Conservation (phyloP, 2,329 filamentous ascomycete species). For the Fusarium pseudocircinatum region DNA sequence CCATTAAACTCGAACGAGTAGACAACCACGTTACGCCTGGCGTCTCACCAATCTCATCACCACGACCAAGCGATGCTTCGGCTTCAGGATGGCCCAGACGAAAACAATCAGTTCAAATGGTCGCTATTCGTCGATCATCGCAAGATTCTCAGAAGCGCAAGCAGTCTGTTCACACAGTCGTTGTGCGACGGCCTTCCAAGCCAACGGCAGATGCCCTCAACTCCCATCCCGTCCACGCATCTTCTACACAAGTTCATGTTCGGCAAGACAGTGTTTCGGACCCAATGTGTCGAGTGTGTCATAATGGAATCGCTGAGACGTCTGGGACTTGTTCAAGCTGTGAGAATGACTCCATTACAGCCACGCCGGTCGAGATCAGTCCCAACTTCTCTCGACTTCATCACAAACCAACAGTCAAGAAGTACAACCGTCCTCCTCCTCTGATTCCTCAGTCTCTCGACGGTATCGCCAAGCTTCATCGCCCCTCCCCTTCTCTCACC, state of each 20-base stretch:
- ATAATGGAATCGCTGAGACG: constrained; percentile 35
- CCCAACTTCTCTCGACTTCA: constrained; percentile 15
- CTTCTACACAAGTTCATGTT: constrained; percentile 28
- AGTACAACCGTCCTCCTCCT: constrained; percentile 30
- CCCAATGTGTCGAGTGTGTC: constrained; percentile 34
- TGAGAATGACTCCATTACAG: constrained; percentile 30
- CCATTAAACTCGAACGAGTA: constrained; percentile 30
- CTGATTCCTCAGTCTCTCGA: constrained; percentile 24
- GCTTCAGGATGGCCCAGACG: constrained; percentile 9
- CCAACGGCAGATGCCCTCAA: constrained; percentile 26
- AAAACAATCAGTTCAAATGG: constrained; percentile 29
- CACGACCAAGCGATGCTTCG: constrained; percentile 9
- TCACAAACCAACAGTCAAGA: constrained; percentile 19
- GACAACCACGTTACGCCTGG: constrained; percentile 27
- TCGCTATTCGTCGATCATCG: constrained; percentile 22
- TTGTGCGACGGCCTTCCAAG: constrained; percentile 30
- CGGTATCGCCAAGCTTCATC: constrained; percentile 27
- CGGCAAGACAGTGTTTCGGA: constrained; percentile 39
- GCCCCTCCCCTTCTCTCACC: constrained; percentile 10
- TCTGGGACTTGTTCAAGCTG: constrained; percentile 39
- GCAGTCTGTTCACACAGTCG: constrained; percentile 17
- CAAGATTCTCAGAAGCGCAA: constrained; percentile 22
- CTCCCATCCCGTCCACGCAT: constrained; percentile 31
- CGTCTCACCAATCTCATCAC: constrained; percentile 24
- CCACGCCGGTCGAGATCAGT: constrained; percentile 8